Evolutionary conservation across 306 rosid species (phyloP), one percentile per base, ranked within the genome.

Genomic region (Amphicarpaea edgeworthii): DNA sequence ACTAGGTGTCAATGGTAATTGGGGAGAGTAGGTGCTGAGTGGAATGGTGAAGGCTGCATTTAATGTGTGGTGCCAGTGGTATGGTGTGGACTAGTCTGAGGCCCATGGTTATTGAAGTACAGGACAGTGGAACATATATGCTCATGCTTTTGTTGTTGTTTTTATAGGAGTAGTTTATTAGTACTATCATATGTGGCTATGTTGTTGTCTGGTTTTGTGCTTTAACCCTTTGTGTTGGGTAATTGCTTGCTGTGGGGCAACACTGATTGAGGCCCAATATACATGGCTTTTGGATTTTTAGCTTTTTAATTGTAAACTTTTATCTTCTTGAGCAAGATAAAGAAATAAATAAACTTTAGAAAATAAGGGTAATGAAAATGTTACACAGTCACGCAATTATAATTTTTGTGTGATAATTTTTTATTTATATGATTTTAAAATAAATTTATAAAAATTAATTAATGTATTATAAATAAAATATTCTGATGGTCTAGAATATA

Each of bases 81-180:
- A n/a, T 41, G 43, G 0, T 2, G 32, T 34, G n/a, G 34, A 42
- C 11, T 17, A 2, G 23, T 3, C 49, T n/a, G 3, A 28, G 61
- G 61, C 32, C 20, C 23, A 77, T 21, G 40, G 43, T 9, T 23
- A 34, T n/a, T 40, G 2, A 51, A 7, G 42, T 30, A 26, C 34
- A 28, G 7, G 42, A 68, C 81, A 68, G 1, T 10, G 67, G 70
- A 55, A 69, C 77, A 78, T 34, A 67, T 8, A 68, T 54, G 19
- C 67, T 24, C 23, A 15, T 38, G 32, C 21, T n/a, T 64, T 11
- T 63, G n/a, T 30, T 15, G 3, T 28, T 69, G 61, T 49, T 32
- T 14, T 14, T 67, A 9, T 38, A n/a, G n/a, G n/a, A n/a, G n/a
- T 38, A 63, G 16, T 28, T 49, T 32, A 32, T 50, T 43, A 10